phyloP scores from a whole-genome alignment of 2,329 filamentous ascomycete species.

The Drechslerella coelobrocha region DNA sequence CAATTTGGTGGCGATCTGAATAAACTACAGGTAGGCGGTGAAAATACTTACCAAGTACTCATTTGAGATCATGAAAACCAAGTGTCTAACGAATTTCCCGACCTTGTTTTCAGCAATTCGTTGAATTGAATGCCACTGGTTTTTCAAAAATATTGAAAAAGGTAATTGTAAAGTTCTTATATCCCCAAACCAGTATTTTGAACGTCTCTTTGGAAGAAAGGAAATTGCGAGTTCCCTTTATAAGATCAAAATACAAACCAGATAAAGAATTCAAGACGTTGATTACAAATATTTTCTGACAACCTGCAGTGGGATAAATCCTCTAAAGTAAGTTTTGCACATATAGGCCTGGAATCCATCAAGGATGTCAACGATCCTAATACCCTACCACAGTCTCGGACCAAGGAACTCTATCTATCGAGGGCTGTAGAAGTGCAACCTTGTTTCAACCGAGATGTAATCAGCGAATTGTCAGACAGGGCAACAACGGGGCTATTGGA shows the following conservation, averaged over 20 bases:
- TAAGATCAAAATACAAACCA: conserved; percentile 1
- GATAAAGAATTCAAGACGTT: conserved; percentile 23
- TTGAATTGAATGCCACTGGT: conserved; percentile 95
- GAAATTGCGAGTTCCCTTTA: not conserved
- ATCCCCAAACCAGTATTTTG: conserved; percentile 8
- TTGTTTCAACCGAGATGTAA: conserved; percentile 96
- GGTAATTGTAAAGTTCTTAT: conserved; percentile 60
- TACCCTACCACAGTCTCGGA: conserved; percentile 71
- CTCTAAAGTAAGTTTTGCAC: conserved; percentile 70
- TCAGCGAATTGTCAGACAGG: conserved; percentile 94
- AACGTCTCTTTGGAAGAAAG: conserved; percentile 8
- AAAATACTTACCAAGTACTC: too few relatives aligned
- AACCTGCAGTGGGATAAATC: conserved; percentile 87
- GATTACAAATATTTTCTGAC: conserved; percentile 53
- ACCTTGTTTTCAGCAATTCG: conserved; percentile 74
- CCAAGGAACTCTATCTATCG: conserved; percentile 95
- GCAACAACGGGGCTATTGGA: conserved; percentile 95
- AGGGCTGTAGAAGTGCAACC: conserved; percentile 96
- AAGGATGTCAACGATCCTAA: conserved; percentile 50
- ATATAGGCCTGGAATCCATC: conserved; percentile 7
- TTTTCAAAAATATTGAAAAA: conserved; percentile 99
- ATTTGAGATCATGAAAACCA: not conserved
- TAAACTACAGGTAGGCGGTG: conserved; percentile 73
- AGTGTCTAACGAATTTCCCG: conserved; percentile 14
- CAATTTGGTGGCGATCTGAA: conserved; percentile 96